These are phyloP conservation scores for Ceratocystis huliohia DNA, from an alignment of 2,329 filamentous ascomycete genomes.

Conservation along the genomic window DNA sequence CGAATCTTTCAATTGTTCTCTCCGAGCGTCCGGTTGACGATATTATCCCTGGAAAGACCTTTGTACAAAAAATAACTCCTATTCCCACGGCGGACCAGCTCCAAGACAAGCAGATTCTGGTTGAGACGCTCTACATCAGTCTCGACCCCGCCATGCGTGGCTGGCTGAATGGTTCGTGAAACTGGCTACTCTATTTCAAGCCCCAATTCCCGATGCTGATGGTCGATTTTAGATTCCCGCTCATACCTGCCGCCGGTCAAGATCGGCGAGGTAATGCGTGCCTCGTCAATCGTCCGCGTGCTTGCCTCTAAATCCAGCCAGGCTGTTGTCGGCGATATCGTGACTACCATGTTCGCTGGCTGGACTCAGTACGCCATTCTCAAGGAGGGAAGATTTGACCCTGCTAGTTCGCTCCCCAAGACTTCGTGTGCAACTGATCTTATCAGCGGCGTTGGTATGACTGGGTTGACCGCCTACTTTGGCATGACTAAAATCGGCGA, in stretches of 20 bases:
- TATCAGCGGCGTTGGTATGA: slow-evolving; percentile 50
- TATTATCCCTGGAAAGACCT: slow-evolving; percentile 47
- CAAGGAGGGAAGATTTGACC: slow-evolving; percentile 37
- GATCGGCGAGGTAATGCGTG: slow-evolving; percentile 57
- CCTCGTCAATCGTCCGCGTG: slow-evolving; percentile 46
- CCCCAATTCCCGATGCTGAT: not conserved
- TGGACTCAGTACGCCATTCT: slow-evolving; percentile 57
- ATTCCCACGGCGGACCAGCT: slow-evolving; percentile 41
- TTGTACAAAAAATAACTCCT: slow-evolving; percentile 27
- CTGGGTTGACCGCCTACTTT: slow-evolving; percentile 64
- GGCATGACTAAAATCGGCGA: slow-evolving; percentile 57
- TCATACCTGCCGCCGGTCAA: slow-evolving; percentile 58
- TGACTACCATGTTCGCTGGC: slow-evolving; percentile 38
- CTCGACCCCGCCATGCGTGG: slow-evolving; percentile 66
- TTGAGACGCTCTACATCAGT: slow-evolving; percentile 50
- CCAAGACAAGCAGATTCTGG: slow-evolving; percentile 51
- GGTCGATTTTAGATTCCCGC: slow-evolving; percentile 29
- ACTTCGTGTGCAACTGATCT: slow-evolving; percentile 42
- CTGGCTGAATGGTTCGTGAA: slow-evolving; percentile 47
- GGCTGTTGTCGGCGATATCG: slow-evolving; percentile 45
- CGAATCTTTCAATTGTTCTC: slow-evolving; percentile 42
- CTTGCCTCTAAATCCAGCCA: slow-evolving; percentile 45
- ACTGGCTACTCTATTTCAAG: not conserved
- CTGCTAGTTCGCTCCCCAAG: slow-evolving; percentile 31
- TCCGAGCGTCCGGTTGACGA: slow-evolving; percentile 48